phyloP scores from a whole-genome alignment of 805 yeast genomes.

The Citeromyces nyonsensis region DNA sequence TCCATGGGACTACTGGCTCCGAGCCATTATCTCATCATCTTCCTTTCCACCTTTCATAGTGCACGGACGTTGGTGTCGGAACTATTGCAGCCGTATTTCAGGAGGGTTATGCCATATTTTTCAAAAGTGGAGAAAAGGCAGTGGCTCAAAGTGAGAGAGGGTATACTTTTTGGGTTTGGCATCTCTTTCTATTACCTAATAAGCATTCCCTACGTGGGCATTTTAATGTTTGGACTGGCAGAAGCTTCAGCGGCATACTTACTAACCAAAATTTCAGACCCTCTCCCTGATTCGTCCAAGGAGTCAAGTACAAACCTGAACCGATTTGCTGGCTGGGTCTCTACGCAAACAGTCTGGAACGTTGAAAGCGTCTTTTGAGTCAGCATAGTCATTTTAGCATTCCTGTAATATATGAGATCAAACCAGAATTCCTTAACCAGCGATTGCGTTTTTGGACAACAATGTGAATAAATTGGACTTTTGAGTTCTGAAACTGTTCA shows the following conservation, averaged over 20 bases:
- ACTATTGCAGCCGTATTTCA: constrained; percentile 33
- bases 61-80: constrained; percentile 25
- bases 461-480: too few relatives aligned
- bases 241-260: constrained; percentile 37
- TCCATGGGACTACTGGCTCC: constrained; percentile 19
- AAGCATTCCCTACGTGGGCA: constrained; percentile 26
- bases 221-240: constrained; percentile 33
- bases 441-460: too few relatives aligned
- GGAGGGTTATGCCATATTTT: constrained; percentile 21
- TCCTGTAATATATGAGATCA: too few relatives aligned
- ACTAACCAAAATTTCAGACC: constrained; percentile 35
- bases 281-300: constrained; percentile 13
- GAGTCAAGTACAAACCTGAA: too few relatives aligned
- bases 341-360: too few relatives aligned
- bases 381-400: too few relatives aligned
- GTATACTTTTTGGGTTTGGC: constrained; percentile 41
- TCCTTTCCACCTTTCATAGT: constrained; percentile 30
- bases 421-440: too few relatives aligned
- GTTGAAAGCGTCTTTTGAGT: too few relatives aligned
- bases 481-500: too few relatives aligned
- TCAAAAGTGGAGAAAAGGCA: constrained; percentile 21
- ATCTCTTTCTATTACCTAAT: constrained; percentile 26
- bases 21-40: constrained; percentile 14
- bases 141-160: constrained; percentile 39
- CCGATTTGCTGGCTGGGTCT: too few relatives aligned